Conservation (phyloP, 176 grass and related monocot genomes). For the Urochloa ruziziensis region DNA sequence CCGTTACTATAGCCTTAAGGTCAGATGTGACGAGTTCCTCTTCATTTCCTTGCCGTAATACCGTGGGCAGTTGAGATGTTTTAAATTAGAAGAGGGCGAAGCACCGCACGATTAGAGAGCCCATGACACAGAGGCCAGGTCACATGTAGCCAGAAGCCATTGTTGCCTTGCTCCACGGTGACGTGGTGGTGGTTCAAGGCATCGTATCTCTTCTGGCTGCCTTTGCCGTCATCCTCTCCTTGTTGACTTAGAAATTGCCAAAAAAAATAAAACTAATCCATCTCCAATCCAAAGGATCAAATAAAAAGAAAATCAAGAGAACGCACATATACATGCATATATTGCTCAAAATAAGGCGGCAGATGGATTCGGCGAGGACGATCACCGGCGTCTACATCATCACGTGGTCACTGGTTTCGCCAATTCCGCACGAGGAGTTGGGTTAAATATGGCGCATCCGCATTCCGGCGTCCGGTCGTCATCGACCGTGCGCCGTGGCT, state of each 20-base stretch:
- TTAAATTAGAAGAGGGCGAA: background rate
- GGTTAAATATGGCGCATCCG: background rate
- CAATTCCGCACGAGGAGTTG: background rate
- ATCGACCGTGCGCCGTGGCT: background rate
- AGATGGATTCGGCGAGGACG: no score
- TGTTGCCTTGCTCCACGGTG: background rate
- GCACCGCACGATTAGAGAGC: background rate
- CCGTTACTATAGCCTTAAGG: background rate
- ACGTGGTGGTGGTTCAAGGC: background rate
- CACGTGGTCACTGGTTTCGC: background rate
- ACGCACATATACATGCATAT: background rate
- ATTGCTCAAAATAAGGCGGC: no score
- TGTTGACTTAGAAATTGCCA: background rate
- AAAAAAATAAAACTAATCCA: background rate
- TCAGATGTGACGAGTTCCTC: background rate
- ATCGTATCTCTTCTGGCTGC: background rate
- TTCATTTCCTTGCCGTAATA: no score
- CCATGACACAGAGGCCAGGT: background rate
- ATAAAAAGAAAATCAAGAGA: background rate
- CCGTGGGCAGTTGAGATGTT: background rate
- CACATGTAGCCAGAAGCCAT: background rate
- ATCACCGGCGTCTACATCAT: no score
- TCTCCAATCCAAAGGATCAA: background rate
- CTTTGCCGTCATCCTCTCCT: background rate
- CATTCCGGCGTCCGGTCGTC: background rate